Percentiles rank a stretch among this genome's conserved stretches.
phyloP scores from a whole-genome alignment of 352 stramenopile species.

The Globisporangium acanthophoron region DNA sequence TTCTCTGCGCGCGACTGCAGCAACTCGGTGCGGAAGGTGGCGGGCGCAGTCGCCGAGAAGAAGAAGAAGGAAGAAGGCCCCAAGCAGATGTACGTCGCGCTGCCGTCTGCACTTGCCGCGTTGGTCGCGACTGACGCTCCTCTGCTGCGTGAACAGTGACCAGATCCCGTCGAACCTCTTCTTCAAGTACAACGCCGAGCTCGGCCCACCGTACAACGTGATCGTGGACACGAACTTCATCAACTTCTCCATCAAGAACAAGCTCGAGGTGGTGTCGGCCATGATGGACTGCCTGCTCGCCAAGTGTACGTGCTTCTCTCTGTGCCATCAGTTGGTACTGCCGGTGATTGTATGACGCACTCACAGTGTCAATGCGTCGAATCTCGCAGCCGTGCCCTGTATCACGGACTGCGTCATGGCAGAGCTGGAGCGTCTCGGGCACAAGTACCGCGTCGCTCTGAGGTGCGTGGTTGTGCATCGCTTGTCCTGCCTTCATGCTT shows the following conservation, averaged over 20 bases:
- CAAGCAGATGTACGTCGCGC: slow-evolving; percentile 85
- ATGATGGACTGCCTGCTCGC: slow-evolving; percentile 99
- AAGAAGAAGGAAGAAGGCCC: slow-evolving; percentile 88
- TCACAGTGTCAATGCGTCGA: background rate
- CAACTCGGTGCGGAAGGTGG: slow-evolving; percentile 75
- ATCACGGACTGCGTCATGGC: slow-evolving; percentile 99
- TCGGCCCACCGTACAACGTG: slow-evolving; percentile 98
- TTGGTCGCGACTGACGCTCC: background rate
- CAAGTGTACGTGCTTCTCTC: slow-evolving; percentile 84
- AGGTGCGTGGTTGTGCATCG: slow-evolving; percentile 14
- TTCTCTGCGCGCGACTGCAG: slow-evolving; percentile 18
- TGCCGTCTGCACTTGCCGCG: background rate
- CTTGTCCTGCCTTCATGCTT: too few species aligned
- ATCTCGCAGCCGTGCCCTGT: slow-evolving; percentile 81
- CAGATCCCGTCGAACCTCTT: slow-evolving; percentile 98
- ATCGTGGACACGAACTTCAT: slow-evolving; percentile 99
- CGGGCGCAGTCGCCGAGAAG: slow-evolving; percentile 77
- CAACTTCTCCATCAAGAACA: slow-evolving; percentile 99
- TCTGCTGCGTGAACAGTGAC: slow-evolving; percentile 44
- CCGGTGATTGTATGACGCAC: background rate
- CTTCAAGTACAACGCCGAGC: slow-evolving; percentile 99
- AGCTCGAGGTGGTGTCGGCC: slow-evolving; percentile 97
- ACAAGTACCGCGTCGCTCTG: slow-evolving; percentile 95
- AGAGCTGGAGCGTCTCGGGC: slow-evolving; percentile 98
- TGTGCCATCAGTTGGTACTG: background rate